These are phyloP conservation scores for Picea abies DNA, from an alignment of 83 land plant genomes.

Conservation along the genomic window DNA sequence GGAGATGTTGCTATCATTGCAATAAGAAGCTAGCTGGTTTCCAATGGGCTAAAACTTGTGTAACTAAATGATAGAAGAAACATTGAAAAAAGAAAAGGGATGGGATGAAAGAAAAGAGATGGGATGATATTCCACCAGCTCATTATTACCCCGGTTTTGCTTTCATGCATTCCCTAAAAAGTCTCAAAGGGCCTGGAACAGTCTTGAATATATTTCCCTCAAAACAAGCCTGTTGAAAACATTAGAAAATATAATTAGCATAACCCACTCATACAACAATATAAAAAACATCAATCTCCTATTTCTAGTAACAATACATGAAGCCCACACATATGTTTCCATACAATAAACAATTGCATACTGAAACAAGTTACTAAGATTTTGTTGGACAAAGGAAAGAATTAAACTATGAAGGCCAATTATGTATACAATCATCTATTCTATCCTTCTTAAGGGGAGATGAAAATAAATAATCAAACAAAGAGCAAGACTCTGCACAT, in stretches of 20 bases:
- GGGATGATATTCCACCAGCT: background rate
- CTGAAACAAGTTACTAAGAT: too few species aligned
- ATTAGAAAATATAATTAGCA: background rate
- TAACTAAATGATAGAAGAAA: background rate
- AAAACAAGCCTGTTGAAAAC: conserved; percentile 56
- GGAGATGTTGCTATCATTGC: background rate
- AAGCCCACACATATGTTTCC: background rate
- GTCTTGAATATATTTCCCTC: conserved; percentile 81
- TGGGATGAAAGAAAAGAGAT: background rate
- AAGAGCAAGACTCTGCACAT: too few species aligned
- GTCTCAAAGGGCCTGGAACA: conserved; percentile 72
- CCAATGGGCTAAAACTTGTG: background rate
- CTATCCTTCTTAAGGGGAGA: too few species aligned
- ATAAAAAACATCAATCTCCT: background rate
- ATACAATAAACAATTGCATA: background rate
- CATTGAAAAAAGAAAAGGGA: background rate
- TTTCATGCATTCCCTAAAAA: conserved; percentile 70
- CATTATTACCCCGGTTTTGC: conserved; percentile 62
- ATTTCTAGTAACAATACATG: background rate
- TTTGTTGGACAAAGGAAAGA: too few species aligned
- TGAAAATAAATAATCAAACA: too few species aligned
- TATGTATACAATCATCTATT: too few species aligned
- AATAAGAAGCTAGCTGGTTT: background rate
- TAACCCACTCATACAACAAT: background rate
- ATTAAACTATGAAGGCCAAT: too few species aligned